Conservation (phyloP, 2,329 filamentous ascomycete genomes). For the Sarocladiaceae sp. region DNA sequence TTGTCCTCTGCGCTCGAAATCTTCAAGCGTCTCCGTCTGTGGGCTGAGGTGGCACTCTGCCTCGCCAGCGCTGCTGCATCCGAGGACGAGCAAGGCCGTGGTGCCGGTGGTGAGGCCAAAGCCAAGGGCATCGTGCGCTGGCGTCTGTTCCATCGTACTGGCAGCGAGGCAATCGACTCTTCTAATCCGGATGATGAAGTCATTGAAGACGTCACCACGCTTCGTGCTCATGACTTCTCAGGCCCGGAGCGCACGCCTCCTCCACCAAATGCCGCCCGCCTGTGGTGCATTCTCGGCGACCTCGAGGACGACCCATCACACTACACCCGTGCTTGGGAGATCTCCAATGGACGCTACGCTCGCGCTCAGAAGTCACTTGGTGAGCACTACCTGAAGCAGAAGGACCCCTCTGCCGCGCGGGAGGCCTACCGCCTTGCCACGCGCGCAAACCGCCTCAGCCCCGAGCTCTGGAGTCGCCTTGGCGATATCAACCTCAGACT, state of each 20-base stretch:
- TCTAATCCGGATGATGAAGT: constrained; percentile 45
- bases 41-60: constrained; percentile 91
- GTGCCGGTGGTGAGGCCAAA: constrained; percentile 65
- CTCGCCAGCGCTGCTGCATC: constrained; percentile 57
- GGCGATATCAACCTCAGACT: constrained; percentile 83
- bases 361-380: constrained; percentile 84
- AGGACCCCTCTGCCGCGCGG: constrained; percentile 62
- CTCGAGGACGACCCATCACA: constrained; percentile 67
- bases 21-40: constrained; percentile 86
- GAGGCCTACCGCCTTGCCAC: constrained; percentile 75
- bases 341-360: constrained; percentile 74
- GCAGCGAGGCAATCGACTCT: constrained; percentile 17
- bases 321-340: constrained; percentile 82
- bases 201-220: constrained; percentile 44
- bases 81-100: constrained; percentile 50
- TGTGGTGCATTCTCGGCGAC: constrained; percentile 92
- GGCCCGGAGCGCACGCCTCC: constrained; percentile 63
- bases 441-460: constrained; percentile 71
- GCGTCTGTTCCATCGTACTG: constrained; percentile 67
- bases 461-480: constrained; percentile 80
- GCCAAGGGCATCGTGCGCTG: constrained; percentile 70
- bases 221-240: constrained; percentile 45
- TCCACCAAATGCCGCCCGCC: constrained; percentile 74
- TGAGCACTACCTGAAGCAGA: constrained; percentile 57
- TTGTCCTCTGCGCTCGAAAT: constrained; percentile 88